Evolutionary conservation across 2,329 filamentous ascomycete genomes (phyloP), one percentile per base, ranked within the genome.

Genomic region (Fonsecaea pedrosoi): DNA sequence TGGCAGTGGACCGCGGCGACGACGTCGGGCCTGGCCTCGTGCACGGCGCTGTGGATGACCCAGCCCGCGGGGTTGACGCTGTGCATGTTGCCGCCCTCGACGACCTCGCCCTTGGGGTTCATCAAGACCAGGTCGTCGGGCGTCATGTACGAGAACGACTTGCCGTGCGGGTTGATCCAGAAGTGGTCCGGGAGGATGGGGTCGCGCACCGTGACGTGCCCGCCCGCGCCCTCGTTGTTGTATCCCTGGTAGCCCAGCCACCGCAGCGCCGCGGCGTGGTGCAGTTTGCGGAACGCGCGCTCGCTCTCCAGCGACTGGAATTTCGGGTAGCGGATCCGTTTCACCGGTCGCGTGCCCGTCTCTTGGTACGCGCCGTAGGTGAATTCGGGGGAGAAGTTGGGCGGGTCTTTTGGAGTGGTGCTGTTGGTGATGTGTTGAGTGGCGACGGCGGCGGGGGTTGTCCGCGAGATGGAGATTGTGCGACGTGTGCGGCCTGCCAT

Each of bases 11-110:
- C 85, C 2, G 85, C 86, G 57, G 84, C 85, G 60, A 84, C 79
- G 18, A 88, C 82, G 72, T 88, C 86, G 0, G 86, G 85, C 1
- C 86, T 81, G 1, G 86, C 86, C 37, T 81, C 81, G 72, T 88
- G 85, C 2, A 88, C 84, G n/a, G 85, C 85, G 4, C 83, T 82
- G 73, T 88, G 86, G 59, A 89, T 88, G 77, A 86, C 83, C 71
- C 87, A 88, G 0, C 85, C 86, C 56, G 81, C 81, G 60, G 78
- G 77, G 35, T 80, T 79, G 64, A 75, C 79, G 62, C 74, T 79
- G 15, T 75, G 67, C 70, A 80, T 79, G 42, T 78, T 78, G 13
- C 79, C 79, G 1, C 78, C 78, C 48, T 61, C 59, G 21, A 61
- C 76, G 35, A 80, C 78, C 42, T 77, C 79, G 38, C 79, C 79